These are phyloP conservation scores for Rhodotorula sp. DNA, from an alignment of 1,284 basidiomycete genomes.

Conservation along the genomic window DNA sequence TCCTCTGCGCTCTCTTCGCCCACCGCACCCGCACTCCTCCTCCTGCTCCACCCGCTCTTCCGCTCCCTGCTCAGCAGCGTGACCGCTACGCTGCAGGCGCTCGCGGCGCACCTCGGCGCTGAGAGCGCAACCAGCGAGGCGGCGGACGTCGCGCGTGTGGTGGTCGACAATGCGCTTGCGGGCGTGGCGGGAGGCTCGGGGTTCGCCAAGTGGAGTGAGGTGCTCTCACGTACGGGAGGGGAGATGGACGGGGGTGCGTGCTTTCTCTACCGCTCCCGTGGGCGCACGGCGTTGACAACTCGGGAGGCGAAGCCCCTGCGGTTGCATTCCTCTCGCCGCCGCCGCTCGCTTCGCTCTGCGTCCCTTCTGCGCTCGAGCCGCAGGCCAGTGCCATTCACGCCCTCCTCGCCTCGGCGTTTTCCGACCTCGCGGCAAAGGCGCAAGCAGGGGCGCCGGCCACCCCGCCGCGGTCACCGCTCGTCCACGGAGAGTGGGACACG, in stretches of 20 bases:
- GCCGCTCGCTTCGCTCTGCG: conserved; percentile 2
- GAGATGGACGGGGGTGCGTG: background rate
- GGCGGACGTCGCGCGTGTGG: conserved; percentile 14
- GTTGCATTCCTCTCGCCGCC: background rate
- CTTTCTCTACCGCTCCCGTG: background rate
- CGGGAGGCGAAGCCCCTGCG: background rate
- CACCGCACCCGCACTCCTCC: background rate
- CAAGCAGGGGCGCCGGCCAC: background rate
- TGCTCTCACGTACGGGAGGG: background rate
- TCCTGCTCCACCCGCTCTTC: conserved; percentile 16
- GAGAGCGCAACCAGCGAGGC: conserved; percentile 1
- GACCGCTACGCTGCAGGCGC: background rate
- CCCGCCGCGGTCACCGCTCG: background rate
- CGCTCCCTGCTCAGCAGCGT: conserved; percentile 4
- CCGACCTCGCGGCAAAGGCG: background rate
- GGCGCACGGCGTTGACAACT: too few relatives aligned
- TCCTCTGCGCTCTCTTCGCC: background rate
- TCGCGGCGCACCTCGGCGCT: conserved; percentile 9
- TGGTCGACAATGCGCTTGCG: conserved; percentile 19
- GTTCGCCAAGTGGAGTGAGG: background rate
- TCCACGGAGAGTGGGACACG: background rate
- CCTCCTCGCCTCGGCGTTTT: background rate
- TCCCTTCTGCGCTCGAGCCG: background rate
- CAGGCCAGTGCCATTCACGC: background rate
- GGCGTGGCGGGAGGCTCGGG: background rate